Percentiles rank a stretch among this genome's conserved stretches.
Evolutionary conservation across 2,329 filamentous ascomycete species (phyloP).

Genomic region (Fusarium fracticaudum): DNA sequence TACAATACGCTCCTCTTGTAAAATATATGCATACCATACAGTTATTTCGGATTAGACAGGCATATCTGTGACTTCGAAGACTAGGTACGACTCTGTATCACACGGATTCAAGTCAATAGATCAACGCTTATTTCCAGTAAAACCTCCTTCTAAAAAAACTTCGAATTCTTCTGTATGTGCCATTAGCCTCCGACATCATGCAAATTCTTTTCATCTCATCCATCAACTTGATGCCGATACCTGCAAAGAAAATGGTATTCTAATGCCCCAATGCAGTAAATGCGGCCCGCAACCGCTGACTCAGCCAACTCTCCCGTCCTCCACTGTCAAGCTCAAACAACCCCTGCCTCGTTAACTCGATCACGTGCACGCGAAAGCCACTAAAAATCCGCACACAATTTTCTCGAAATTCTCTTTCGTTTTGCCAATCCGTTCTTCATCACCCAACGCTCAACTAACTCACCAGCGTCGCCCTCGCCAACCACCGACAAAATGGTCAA

Average conservation of each 20-base stretch:
- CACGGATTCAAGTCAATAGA: neutral
- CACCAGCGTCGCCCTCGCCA: slow-evolving; percentile 40
- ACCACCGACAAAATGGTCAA: slow-evolving; percentile 71
- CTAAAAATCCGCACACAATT: slow-evolving; percentile 45
- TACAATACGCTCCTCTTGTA: slow-evolving; percentile 35
- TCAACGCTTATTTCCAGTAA: neutral
- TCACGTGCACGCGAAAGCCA: slow-evolving; percentile 47
- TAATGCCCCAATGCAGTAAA: slow-evolving; percentile 2
- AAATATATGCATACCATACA: slow-evolving; percentile 18
- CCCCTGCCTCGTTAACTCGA: neutral
- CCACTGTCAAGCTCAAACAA: neutral
- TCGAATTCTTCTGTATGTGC: neutral
- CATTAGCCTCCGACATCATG: neutral
- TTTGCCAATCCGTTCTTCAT: slow-evolving; percentile 35
- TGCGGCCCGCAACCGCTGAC: slow-evolving; percentile 3
- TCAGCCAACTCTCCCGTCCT: neutral
- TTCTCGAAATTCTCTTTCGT: slow-evolving; percentile 8
- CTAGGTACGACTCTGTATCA: neutral
- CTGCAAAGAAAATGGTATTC: neutral
- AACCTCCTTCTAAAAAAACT: no score
- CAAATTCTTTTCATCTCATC: neutral
- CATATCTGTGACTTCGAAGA: neutral
- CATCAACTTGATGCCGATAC: neutral
- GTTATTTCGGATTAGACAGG: slow-evolving; percentile 4
- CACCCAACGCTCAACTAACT: slow-evolving; percentile 48